A percentile compares a stretch with the other conserved stretches of the same genome.
These are phyloP conservation scores for Chlorella sp. DNA, from an alignment of 139 green algal genomes.

Conservation along the genomic window DNA sequence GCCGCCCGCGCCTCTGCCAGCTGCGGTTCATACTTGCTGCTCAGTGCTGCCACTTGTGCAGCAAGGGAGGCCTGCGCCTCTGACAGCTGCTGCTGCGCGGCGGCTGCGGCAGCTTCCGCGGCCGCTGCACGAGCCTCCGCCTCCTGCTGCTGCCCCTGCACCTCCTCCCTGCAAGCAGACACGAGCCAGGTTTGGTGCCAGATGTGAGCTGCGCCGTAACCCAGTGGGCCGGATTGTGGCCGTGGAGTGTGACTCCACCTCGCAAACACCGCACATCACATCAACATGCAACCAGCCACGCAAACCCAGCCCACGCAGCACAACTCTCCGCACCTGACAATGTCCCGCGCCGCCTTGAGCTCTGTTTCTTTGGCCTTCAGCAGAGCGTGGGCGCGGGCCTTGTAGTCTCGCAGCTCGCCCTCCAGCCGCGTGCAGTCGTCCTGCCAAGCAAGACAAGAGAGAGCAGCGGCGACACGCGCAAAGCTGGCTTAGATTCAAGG, in stretches of 20 bases:
- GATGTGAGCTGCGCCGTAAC: too few relatives aligned
- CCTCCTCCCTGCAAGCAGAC: conserved; percentile 1
- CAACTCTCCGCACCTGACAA: neutral
- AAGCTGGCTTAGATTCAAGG: too few relatives aligned
- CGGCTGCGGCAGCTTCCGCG: conserved; percentile 1
- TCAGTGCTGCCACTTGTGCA: neutral
- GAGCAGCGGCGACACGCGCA: too few relatives aligned
- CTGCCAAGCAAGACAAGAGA: neutral
- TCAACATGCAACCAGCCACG: too few relatives aligned
- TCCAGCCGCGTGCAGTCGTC: conserved; percentile 19
- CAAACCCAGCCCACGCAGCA: neutral
- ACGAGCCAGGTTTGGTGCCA: neutral
- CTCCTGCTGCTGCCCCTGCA: conserved; percentile 7
- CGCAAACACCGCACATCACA: too few relatives aligned
- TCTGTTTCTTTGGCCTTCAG: conserved; percentile 58
- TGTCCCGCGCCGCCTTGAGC: conserved; percentile 29
- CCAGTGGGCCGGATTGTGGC: too few relatives aligned
- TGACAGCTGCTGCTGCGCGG: conserved; percentile 5
- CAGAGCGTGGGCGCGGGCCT: conserved; percentile 59
- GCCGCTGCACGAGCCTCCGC: conserved; percentile 32
- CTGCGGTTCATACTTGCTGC: conserved; percentile 18
- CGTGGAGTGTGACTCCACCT: too few relatives aligned
- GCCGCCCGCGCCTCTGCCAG: conserved; percentile 19
- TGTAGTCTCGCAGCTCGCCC: conserved; percentile 56
- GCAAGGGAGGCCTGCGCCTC: neutral